A percentile compares a stretch with the other conserved stretches of the same genome.
phyloP scores from a whole-genome alignment of 2,329 filamentous ascomycete species.

The Hymenoscyphus fructigenus region DNA sequence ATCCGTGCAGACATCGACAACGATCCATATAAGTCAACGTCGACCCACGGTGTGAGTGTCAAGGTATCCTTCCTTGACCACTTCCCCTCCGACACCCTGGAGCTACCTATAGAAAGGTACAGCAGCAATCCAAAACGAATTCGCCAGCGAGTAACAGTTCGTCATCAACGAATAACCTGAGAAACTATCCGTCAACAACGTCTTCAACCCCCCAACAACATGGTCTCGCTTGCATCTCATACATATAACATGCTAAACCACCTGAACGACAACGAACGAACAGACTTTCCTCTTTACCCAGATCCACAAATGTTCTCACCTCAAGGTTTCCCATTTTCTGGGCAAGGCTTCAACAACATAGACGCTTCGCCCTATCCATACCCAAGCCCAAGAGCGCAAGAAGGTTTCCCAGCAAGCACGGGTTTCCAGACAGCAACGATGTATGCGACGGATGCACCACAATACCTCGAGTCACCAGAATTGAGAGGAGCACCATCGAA shows the following conservation, averaged over 20 bases:
- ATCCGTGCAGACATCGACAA: background rate
- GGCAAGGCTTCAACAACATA: conserved; percentile 44
- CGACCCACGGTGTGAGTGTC: conserved; percentile 5
- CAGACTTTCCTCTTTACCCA: conserved; percentile 47
- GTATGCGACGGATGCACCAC: conserved; percentile 42
- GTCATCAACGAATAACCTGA: background rate
- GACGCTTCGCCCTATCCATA: conserved; percentile 41
- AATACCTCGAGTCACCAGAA: conserved; percentile 35
- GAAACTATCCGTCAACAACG: conserved; percentile 17
- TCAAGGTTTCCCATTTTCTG: conserved; percentile 48
- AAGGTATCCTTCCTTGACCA: conserved; percentile 9
- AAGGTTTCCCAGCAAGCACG: conserved; percentile 42
- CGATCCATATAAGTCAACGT: conserved; percentile 9
- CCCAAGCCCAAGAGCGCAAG: conserved; percentile 31
- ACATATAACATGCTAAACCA: conserved; percentile 88
- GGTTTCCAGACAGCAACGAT: conserved; percentile 47
- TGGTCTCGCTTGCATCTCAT: conserved; percentile 77
- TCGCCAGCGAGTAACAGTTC: background rate
- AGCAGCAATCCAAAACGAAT: background rate
- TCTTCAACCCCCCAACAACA: conserved; percentile 56
- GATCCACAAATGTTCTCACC: conserved; percentile 44
- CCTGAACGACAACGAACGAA: conserved; percentile 32
- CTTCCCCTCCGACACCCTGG: conserved; percentile 17
- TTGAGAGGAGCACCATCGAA: conserved; percentile 33
- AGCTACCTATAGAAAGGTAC: conserved; percentile 25